phyloP scores from a whole-genome alignment of 1,284 basidiomycete genomes.

The Microbotryum scabiosae region DNA sequence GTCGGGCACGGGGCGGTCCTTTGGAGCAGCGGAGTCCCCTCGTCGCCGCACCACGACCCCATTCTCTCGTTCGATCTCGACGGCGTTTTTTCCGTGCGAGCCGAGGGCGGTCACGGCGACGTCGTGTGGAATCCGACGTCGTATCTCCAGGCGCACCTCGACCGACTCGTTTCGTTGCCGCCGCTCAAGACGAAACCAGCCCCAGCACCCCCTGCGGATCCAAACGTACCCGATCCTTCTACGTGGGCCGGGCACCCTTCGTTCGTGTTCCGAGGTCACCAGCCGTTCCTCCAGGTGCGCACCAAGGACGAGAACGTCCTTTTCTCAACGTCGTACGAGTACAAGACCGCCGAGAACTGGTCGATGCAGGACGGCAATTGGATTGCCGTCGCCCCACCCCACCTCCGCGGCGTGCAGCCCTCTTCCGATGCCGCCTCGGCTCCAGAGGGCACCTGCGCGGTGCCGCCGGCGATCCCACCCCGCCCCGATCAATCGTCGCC shows the following conservation, averaged over 20 bases:
- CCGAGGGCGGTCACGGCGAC: slow-evolving; percentile 5
- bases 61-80: slow-evolving; percentile 20
- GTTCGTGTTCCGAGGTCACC: slow-evolving; percentile 16
- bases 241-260: slow-evolving; percentile 11
- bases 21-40: slow-evolving; percentile 11
- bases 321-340: slow-evolving; percentile 25
- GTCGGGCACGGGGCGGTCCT: slow-evolving; percentile 17
- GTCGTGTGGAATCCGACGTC: slow-evolving; percentile 22
- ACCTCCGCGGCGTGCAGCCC: slow-evolving; percentile 8
- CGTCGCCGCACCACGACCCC: slow-evolving; percentile 7
- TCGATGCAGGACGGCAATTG: slow-evolving; percentile 21
- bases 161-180: not conserved
- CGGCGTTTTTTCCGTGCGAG: slow-evolving; percentile 10
- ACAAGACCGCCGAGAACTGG: slow-evolving; percentile 13
- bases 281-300: slow-evolving; percentile 29
- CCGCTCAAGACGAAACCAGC: not conserved
- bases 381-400: slow-evolving; percentile 26
- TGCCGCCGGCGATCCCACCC: slow-evolving; percentile 9
- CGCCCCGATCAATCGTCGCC: not conserved
- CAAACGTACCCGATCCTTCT: slow-evolving; percentile 5
- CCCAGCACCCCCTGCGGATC: not conserved
- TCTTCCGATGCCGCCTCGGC: not conserved
- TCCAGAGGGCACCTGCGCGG: not conserved
- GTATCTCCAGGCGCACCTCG: slow-evolving; percentile 17
- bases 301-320: slow-evolving; percentile 16